These are phyloP conservation scores for Cryphonectria radicalis DNA, from an alignment of 2,329 filamentous ascomycete species.

Conservation along the genomic window DNA sequence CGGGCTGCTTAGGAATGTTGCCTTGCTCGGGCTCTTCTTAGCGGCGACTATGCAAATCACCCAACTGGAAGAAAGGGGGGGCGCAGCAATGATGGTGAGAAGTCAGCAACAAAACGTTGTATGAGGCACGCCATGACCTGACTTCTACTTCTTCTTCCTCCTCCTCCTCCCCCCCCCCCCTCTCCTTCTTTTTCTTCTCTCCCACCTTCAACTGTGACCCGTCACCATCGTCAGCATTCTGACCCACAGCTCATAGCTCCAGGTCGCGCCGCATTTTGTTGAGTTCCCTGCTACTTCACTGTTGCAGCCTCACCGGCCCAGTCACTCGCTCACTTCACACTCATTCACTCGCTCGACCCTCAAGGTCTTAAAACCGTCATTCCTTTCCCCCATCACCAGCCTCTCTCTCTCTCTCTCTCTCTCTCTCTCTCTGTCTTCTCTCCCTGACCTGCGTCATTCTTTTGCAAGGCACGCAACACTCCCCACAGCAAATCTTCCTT, in stretches of 20 bases:
- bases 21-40: background rate
- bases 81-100: constrained; percentile 6
- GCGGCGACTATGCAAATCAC: background rate
- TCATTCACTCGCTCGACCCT: constrained; percentile 22
- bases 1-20: background rate
- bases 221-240: constrained; percentile 13
- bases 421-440: background rate
- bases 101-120: constrained; percentile 13
- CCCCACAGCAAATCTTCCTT: constrained; percentile 12
- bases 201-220: background rate
- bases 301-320: constrained; percentile 22
- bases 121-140: constrained; percentile 20
- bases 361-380: constrained; percentile 17
- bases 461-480: constrained; percentile 13
- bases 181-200: background rate
- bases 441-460: constrained; percentile 19
- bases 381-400: constrained; percentile 19
- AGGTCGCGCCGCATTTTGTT: constrained; percentile 11
- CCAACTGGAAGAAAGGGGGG: background rate
- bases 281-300: constrained; percentile 16
- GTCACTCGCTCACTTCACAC: background rate
- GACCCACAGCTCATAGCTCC: constrained; percentile 5
- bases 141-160: background rate
- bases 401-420: too few species aligned
- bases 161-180: constrained; percentile 2